phyloP scores from a whole-genome alignment of 2,329 filamentous ascomycete genomes.

The Karstenula rhodostoma region DNA sequence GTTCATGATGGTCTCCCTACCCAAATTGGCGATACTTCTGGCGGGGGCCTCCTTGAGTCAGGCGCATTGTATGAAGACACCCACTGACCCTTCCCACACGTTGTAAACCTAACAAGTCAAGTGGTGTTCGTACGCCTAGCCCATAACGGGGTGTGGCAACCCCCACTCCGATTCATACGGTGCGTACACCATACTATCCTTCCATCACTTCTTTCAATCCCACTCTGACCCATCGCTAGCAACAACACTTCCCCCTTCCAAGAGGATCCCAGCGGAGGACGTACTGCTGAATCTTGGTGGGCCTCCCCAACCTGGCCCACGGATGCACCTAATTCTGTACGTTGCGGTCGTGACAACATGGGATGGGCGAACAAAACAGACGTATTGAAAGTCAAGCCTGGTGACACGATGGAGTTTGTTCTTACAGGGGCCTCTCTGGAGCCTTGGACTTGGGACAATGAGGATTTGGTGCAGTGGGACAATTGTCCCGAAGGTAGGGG shows the following conservation, averaged over 20 bases:
- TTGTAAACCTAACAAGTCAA: not conserved
- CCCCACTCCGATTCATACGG: constrained; percentile 8
- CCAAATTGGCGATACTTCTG: not conserved
- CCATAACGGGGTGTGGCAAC: constrained; percentile 10
- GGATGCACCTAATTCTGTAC: constrained; percentile 21
- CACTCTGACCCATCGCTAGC: not conserved
- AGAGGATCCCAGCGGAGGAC: not conserved
- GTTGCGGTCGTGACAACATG: constrained; percentile 25
- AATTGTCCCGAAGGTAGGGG: constrained; percentile 14
- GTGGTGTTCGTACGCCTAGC: constrained; percentile 8
- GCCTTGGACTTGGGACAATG: not conserved
- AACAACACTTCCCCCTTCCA: constrained; percentile 4
- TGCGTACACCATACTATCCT: not conserved
- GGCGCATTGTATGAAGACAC: not conserved
- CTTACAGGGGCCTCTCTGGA: not conserved
- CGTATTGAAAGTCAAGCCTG: constrained; percentile 19
- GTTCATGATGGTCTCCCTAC: not conserved
- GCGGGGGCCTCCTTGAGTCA: not conserved
- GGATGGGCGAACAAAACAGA: constrained; percentile 18
- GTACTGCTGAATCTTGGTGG: not conserved
- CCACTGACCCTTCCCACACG: not conserved
- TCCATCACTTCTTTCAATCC: not conserved
- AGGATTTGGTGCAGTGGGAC: not conserved
- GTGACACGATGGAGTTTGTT: constrained; percentile 18
- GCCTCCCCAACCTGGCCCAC: constrained; percentile 16